Evolutionary conservation across 768 basidiomycete species (phyloP).

Genomic region (Psilocybe subaeruginosa): DNA sequence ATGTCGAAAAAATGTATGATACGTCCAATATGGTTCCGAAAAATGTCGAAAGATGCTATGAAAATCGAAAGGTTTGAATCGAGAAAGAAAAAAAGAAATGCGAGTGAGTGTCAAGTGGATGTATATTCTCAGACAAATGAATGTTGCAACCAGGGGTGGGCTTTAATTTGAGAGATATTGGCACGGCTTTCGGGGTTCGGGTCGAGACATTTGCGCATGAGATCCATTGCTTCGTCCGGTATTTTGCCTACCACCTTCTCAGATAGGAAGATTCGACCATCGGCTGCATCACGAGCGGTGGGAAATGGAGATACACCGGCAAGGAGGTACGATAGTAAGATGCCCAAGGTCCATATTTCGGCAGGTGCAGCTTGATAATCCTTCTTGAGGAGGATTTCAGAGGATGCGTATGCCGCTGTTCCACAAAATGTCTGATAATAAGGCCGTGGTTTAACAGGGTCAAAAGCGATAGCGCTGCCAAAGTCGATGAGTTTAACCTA

Average conservation of each 20-base stretch:
- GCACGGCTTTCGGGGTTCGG: slow-evolving; percentile 81
- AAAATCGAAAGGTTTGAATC: slow-evolving; percentile 6
- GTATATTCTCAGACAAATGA: slow-evolving; percentile 2
- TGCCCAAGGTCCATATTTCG: slow-evolving; percentile 95
- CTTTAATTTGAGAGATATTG: slow-evolving; percentile 78
- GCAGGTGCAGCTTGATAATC: slow-evolving; percentile 92
- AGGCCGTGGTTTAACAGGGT: slow-evolving; percentile 63
- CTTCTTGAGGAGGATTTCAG: slow-evolving; percentile 89
- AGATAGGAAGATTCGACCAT: slow-evolving; percentile 61
- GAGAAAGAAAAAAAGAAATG: neutral
- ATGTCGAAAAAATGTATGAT: slow-evolving; percentile 1
- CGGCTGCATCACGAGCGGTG: slow-evolving; percentile 77
- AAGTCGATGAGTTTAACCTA: slow-evolving; percentile 97
- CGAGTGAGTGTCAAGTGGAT: neutral
- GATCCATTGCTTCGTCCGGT: slow-evolving; percentile 54
- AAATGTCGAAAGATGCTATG: slow-evolving; percentile 10
- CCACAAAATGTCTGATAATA: slow-evolving; percentile 86
- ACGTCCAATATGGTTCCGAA: slow-evolving; percentile 8
- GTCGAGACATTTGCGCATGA: slow-evolving; percentile 81
- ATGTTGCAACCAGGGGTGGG: slow-evolving; percentile 76
- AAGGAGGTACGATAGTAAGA: slow-evolving; percentile 92
- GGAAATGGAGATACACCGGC: slow-evolving; percentile 94
- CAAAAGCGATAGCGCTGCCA: slow-evolving; percentile 81
- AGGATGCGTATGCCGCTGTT: slow-evolving; percentile 93
- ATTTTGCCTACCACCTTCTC: slow-evolving; percentile 40